These are phyloP conservation scores for Adansonia grandidieri DNA, from an alignment of 441 rosid genomes.

Conservation along the genomic window DNA sequence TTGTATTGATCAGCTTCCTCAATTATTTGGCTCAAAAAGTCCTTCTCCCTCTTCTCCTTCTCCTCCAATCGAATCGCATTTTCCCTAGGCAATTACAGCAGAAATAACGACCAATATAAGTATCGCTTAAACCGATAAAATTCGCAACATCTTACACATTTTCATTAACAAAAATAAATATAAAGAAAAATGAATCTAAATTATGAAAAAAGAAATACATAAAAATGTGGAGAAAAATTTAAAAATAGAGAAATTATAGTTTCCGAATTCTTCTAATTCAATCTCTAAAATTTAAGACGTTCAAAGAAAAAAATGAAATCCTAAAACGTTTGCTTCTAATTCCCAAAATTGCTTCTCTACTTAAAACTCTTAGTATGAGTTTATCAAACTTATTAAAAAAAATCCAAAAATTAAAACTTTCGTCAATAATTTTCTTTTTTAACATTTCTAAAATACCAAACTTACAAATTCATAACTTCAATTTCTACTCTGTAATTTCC, in stretches of 20 bases:
- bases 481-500: background rate
- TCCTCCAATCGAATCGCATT: conserved; percentile 70
- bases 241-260: background rate
- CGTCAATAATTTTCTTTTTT: background rate
- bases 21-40: conserved; percentile 53
- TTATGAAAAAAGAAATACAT: background rate
- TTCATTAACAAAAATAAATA: background rate
- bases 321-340: background rate
- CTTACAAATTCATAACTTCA: background rate
- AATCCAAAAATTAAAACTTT: background rate
- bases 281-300: background rate
- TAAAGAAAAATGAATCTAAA: background rate
- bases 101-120: background rate
- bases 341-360: background rate
- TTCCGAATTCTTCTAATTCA: background rate
- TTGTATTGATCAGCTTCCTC: conserved; percentile 69
- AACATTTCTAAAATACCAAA: background rate
- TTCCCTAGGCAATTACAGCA: conserved; percentile 40
- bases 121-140: background rate
- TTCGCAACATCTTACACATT: background rate
- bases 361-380: background rate
- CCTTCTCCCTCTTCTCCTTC: conserved; percentile 80
- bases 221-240: background rate
- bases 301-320: background rate
- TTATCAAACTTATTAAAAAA: background rate